Base-by-base conservation (phyloP, 306 rosid genomes). In the Prunus fruticosa region DNA sequence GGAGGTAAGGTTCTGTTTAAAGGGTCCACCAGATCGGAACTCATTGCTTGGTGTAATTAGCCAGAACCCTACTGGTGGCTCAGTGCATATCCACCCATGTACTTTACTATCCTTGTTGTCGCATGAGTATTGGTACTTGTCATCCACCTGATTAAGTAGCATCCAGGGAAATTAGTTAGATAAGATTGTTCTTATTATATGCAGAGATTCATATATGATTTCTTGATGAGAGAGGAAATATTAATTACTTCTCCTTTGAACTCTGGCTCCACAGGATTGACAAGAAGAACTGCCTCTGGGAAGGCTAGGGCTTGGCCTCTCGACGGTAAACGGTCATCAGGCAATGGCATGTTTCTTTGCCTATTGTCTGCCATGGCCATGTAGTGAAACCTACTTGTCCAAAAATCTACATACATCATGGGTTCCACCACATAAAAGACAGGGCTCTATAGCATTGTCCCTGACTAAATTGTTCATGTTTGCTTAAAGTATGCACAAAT, bases 261-360 rank as follows among this genome's bases (percentile, higher is more conserved):
- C 9, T 71, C 79, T 0, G 87, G 83, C 72, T 86, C 89, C 3
- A 86, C 1, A 14, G 89, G 89, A 68, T 83, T 72, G 2, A 78
- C 50, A 28, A 86, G 85, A 13, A 77, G 75, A 28, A 82, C 89
- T 28, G 89, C 89, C 75, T 86, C 89, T 2, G 89, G 87, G 80
- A 80, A 82, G 20, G 84, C 89, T 8, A 83, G 56, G 66, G 80
- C 75, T 67, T 77, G 83, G 11, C 89, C 89, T 74, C 87, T 81
- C 5, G 81, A 83, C 3, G 85, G 85, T 64, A 32, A 27, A 43
- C 87, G 80, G 72, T 86, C 89, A 5, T 83, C 89, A 5, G 89
- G 87, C 30, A 67, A 64, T 0, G 89, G 89, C 87, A 86, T 86
- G 58, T 43, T 51, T 71, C 89, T 77, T 46, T 86, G 81, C 73